Evolutionary conservation across 176 grass and related monocot species (phyloP).

Genomic region (Elymus sibiricus): DNA sequence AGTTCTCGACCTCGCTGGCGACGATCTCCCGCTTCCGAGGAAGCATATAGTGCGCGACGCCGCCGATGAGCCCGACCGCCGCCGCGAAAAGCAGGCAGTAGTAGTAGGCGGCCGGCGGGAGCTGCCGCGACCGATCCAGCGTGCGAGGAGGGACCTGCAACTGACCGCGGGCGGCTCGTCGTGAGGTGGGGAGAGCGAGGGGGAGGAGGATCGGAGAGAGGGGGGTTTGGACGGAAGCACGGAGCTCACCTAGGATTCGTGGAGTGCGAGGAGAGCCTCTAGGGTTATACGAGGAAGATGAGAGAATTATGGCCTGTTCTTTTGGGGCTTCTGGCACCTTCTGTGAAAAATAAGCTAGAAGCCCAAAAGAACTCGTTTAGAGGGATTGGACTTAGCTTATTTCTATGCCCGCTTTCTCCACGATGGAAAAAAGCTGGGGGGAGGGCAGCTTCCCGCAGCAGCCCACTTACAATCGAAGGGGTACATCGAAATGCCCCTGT

Average conservation of each 20-base stretch:
- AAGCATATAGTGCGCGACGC: slow-evolving; percentile 71
- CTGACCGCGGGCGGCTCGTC: background rate
- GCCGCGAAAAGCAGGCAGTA: slow-evolving; percentile 37
- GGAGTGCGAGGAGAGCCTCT: background rate
- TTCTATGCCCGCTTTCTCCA: no score
- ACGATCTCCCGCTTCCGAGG: slow-evolving; percentile 49
- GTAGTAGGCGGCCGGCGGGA: slow-evolving; percentile 13
- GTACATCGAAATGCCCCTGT: no score
- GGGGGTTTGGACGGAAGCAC: background rate
- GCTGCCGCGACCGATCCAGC: slow-evolving; percentile 37
- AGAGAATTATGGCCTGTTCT: no score
- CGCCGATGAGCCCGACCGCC: slow-evolving; percentile 44
- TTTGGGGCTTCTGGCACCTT: no score
- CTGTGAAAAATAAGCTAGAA: no score
- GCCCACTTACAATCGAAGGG: no score
- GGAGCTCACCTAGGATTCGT: slow-evolving; percentile 38
- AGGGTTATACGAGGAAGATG: background rate
- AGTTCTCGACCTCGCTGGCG: slow-evolving; percentile 56
- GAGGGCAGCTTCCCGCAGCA: no score
- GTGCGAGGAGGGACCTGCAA: slow-evolving; percentile 11
- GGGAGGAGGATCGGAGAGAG: background rate
- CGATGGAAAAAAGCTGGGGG: no score
- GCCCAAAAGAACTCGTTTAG: no score
- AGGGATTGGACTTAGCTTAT: no score
- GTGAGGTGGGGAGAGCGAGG: background rate